Evolutionary conservation across 2,329 filamentous ascomycete species (phyloP), one percentile per base, ranked within the genome.

Genomic region (Arthrobotrys entomopaga): DNA sequence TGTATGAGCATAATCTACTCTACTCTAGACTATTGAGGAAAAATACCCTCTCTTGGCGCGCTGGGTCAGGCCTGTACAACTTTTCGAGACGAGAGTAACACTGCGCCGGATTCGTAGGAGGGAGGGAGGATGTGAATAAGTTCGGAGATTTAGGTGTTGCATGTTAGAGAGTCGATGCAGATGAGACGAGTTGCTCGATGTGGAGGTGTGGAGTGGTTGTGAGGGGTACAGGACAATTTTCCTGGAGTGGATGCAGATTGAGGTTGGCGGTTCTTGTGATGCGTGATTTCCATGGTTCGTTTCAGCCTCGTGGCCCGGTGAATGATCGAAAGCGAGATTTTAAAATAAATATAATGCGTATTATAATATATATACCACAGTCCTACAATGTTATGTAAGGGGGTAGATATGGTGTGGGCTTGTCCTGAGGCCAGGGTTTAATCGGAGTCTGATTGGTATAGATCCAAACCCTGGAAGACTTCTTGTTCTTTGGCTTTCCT

Each of bases 381-480:
- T 34, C 7, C 29, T 34, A n/a, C 6, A 34, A 7, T 34, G 29
- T 34, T 10, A 10, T 34, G 7, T 10, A 34, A 1, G 10, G 7
- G 29, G 29, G 29, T 46, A 46, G 11, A 46, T 46, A 46, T 46
- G 5, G 42, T 46, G n/a, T 46, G 5, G 42, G 42, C 13, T n/a
- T 5, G 29, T n/a, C 13, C 34, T 40, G 13, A 13, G 34, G 13
- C 6, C 13, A 34, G 42, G 42, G n/a, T 46, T 46, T 46, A 78
- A 22, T 83, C 81, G 59, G 82, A 82, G 64, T 83, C 82, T 65
- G 82, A 81, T 66, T 81, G 81, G 78, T 83, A 80, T 63, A 83
- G 77, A 77, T 82, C 81, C 71, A 82, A 77, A 2, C 80, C 80
- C 43, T 77, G 76, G 61, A 83, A 82, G 26, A 80, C 78, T 75